Evolutionary conservation across 2,329 filamentous ascomycete species (phyloP), one percentile per base, ranked within the genome.

Genomic region (Volutella citrinella): DNA sequence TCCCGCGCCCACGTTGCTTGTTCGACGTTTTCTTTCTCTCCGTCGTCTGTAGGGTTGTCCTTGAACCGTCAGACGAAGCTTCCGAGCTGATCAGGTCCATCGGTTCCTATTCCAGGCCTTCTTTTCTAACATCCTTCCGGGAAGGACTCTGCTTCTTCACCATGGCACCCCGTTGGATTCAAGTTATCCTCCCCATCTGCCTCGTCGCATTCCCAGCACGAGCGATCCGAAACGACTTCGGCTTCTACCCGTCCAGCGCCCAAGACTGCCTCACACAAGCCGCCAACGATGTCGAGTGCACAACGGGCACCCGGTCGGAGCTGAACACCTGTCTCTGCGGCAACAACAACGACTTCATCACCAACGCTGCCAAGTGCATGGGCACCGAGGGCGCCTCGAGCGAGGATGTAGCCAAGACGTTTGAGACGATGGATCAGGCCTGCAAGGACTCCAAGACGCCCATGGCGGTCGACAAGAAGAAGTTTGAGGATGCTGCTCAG

Each of bases 301-400:
- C 56, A 6, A 66, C 65, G 13, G 48, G 50, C 14, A 63, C 62
- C 1, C 57, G 61, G 4, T 26, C 47, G 0, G 54, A 62, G 19
- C 57, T 74, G 40, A 76, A 77, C 45, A 32, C 49, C 3, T 78
- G 74, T 32, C 59, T 76, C 3, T 78, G 74, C 49, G 51, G 53
- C 41, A 74, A 76, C 36, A 56, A 60, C 19, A 67, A 67, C 34
- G 57, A 66, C 43, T 78, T 76, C 50, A 57, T 76, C 40, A 66
- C 63, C 14, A 60, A 61, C 20, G 49, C 69, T 3, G 74, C 72
- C 4, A 45, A 42, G 10, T 78, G 74, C 42, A 49, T 78, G 10
- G 70, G 65, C 7, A 38, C 47, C 12, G 20, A 48, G 4, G 49
- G 46, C 13, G 48, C 54, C 1, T 45, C 15, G 15, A 66, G 74